Evolutionary conservation across 352 stramenopile genomes (phyloP).

Genomic region (Phytopythium chamaehyphon): DNA sequence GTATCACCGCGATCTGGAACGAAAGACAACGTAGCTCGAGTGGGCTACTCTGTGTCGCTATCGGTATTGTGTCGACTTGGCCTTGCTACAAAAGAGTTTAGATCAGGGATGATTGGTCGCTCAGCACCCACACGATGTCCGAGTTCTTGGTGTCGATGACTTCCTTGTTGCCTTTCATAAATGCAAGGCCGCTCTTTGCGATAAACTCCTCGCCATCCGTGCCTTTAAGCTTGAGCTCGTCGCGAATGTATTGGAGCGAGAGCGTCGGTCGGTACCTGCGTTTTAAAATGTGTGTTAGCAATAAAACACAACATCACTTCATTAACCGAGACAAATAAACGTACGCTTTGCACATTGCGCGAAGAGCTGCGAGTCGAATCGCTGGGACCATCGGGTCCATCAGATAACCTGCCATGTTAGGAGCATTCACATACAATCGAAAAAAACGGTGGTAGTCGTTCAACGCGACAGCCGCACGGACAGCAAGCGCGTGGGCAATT

Average conservation of each 20-base stretch:
- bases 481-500: constrained; percentile 66
- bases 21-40: no score
- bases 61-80: neutral
- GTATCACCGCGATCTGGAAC: no score
- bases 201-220: constrained; percentile 74
- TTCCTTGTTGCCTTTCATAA: constrained; percentile 55
- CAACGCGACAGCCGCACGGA: constrained; percentile 75
- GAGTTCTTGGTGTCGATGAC: constrained; percentile 79
- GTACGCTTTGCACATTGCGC: constrained; percentile 88
- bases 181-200: constrained; percentile 61
- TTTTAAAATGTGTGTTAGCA: constrained; percentile 12
- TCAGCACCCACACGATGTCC: constrained; percentile 81
- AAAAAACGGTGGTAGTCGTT: constrained; percentile 90
- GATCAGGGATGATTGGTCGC: constrained; percentile 80
- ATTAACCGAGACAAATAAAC: constrained; percentile 12
- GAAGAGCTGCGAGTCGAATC: constrained; percentile 76
- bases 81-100: constrained; percentile 24
- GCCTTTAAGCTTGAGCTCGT: constrained; percentile 71
- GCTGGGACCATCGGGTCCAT: constrained; percentile 86
- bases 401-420: constrained; percentile 89
- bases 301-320: neutral
- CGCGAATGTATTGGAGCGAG: constrained; percentile 62
- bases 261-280: constrained; percentile 72
- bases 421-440: constrained; percentile 79
- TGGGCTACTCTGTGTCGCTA: no score